phyloP scores from a whole-genome alignment of 1,284 basidiomycete genomes.

The Cerrena zonata region DNA sequence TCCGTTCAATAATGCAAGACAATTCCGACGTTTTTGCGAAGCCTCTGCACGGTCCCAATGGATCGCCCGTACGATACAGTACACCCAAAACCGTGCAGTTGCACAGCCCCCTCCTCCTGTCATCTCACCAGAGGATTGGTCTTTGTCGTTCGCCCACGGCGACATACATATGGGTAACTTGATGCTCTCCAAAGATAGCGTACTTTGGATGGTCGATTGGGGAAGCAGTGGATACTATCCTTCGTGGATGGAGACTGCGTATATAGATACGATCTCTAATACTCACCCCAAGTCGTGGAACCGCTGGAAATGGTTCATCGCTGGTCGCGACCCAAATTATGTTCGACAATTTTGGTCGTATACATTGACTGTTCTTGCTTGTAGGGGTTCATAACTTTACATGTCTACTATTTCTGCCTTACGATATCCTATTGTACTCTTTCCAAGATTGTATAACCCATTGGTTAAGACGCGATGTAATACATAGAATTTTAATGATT shows the following conservation, averaged over 20 bases:
- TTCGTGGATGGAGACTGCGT: slow-evolving; percentile 2
- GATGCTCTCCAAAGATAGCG: slow-evolving; percentile 1
- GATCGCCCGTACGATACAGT: neutral
- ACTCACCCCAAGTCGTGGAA: neutral
- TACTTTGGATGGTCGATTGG: slow-evolving; percentile 6
- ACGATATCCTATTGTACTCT: too few species aligned
- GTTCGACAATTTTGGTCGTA: too few species aligned
- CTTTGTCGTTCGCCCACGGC: slow-evolving; percentile 1
- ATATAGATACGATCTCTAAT: neutral
- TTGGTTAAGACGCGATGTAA: too few species aligned
- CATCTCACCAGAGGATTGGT: neutral
- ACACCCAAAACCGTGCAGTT: neutral
- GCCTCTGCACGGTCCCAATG: neutral
- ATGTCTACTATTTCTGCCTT: too few species aligned
- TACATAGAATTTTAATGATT: too few species aligned
- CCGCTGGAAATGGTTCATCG: slow-evolving; percentile 2
- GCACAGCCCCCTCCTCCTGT: neutral
- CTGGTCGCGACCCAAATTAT: neutral
- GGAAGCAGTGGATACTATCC: slow-evolving; percentile 2
- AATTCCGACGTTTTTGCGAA: neutral
- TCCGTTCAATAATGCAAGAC: neutral
- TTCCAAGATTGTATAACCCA: too few species aligned
- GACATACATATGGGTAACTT: slow-evolving; percentile 2
- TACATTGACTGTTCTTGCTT: too few species aligned
- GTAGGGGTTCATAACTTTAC: too few species aligned